phyloP scores from a whole-genome alignment of 495 filamentous ascomycete species.

The Penicillium alfredii region DNA sequence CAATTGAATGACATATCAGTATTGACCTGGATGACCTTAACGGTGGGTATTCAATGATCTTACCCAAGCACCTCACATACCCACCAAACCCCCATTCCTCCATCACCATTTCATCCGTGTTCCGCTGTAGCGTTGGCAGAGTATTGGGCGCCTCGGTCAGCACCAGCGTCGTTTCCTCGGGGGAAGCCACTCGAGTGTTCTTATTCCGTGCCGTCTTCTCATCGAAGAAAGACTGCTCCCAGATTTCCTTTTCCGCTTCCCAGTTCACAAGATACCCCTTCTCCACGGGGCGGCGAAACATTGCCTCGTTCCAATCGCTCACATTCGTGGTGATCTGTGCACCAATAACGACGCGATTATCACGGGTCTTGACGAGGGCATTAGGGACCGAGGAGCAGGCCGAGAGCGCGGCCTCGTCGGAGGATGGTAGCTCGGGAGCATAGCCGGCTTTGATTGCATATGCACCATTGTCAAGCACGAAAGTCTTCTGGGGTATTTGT shows the following conservation, averaged over 20 bases:
- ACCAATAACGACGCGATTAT: constrained; percentile 70
- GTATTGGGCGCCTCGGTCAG: constrained; percentile 91
- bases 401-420: constrained; percentile 37
- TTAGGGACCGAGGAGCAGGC: constrained; percentile 74
- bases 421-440: constrained; percentile 36
- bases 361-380: constrained; percentile 76
- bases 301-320: constrained; percentile 82
- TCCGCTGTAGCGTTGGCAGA: constrained; percentile 69
- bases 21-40: too few species aligned
- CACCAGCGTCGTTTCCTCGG: constrained; percentile 72
- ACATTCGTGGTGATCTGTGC: constrained; percentile 69
- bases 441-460: constrained; percentile 93
- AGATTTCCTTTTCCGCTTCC: constrained; percentile 94
- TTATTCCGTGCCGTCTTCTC: constrained; percentile 52
- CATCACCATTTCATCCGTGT: constrained; percentile 94
- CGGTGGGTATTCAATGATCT: too few species aligned
- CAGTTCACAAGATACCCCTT: constrained; percentile 95
- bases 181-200: constrained; percentile 35
- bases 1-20: constrained; percentile 8
- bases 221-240: constrained; percentile 86
- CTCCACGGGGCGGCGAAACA: constrained; percentile 85
- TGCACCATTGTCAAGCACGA: constrained; percentile 92
- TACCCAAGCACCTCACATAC: constrained; percentile 66
- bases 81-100: constrained; percentile 95
- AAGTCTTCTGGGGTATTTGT: constrained; percentile 55